phyloP scores from a whole-genome alignment of 75 land plant genomes.

The Selaginella moellendorffii region DNA sequence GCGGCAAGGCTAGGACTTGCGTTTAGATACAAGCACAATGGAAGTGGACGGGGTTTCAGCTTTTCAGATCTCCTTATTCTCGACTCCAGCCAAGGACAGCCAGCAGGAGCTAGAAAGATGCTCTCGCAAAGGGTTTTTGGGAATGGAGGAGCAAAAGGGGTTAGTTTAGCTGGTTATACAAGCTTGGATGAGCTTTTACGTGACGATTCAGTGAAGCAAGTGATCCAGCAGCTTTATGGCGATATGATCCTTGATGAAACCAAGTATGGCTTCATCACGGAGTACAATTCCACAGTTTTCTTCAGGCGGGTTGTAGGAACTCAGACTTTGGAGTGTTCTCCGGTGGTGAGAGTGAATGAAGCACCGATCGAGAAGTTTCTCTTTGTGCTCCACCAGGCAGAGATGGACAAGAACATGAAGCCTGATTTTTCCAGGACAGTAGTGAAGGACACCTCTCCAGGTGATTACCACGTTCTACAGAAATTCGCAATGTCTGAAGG shows the following conservation, averaged over 20 bases:
- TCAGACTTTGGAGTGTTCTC: conserved; percentile 4
- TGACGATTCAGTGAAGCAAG: background rate
- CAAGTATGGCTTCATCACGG: background rate
- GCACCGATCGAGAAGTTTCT: background rate
- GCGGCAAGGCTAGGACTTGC: background rate
- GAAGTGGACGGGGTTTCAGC: conserved; percentile 9
- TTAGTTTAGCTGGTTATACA: background rate
- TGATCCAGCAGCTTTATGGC: conserved; percentile 1
- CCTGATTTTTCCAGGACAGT: background rate
- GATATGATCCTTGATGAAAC: conserved; percentile 10
- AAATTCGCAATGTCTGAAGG: too few relatives aligned
- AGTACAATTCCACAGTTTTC: conserved; percentile 7
- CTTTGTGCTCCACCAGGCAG: background rate
- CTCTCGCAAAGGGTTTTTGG: conserved; percentile 10
- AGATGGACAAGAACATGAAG: background rate
- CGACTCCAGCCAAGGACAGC: background rate
- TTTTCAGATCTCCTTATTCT: conserved; percentile 12
- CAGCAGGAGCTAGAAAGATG: background rate
- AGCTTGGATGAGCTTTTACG: background rate
- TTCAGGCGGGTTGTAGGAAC: background rate
- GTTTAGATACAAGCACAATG: background rate
- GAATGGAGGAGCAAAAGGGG: conserved; percentile 8
- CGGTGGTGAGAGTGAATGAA: background rate
- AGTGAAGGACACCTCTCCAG: background rate
- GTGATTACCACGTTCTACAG: too few relatives aligned